Evolutionary conservation across 306 rosid genomes (phyloP), one percentile per base, ranked within the genome.

Genomic region (Boehmeria nivea): DNA sequence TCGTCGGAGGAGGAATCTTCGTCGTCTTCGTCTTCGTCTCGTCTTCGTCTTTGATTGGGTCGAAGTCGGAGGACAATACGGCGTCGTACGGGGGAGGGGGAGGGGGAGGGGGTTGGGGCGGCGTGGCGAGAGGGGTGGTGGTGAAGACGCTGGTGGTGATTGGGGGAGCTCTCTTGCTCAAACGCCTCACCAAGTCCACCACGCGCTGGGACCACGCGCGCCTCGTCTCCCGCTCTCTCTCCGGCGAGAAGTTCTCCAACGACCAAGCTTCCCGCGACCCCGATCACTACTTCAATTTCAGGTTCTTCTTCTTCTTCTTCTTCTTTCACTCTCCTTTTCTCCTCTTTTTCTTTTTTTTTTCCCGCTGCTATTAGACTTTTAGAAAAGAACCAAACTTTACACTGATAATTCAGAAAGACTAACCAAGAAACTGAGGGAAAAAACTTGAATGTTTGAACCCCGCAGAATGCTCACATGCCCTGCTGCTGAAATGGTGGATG

Each of bases 141-240:
- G 51, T 77, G 42, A 93, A 93, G 70, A 73, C 84, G 43, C 58
- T 93, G 43, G 51, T 93, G 9, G 75, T 93, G 25, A 57, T 93
- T 8, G 99, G 99, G 17, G 96, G 99, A 12, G 96, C 90, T 18
- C 76, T 93, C 28, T 73, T 93, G 69, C 80, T 93, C 4, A 93
- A 87, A 45, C 87, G 91, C 12, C 87, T 93, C 22, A 83, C 89
- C n/a, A 93, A 87, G 80, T 82, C 99, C 70, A 93, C 99, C 53
- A 87, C 99, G 7, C 96, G 99, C 37, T 81, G 99, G 96, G 99
- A 93, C 82, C 99, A 93, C 73, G 80, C 99, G 28, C 80, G 87
- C 51, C 55, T 82, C 31, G 95, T 87, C 23, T 27, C 95, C 15
- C 80, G 81, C 7, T 83, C 99, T 11, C 94, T 93, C 70, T 54